phyloP scores from a whole-genome alignment of 2,329 filamentous ascomycete species.

The Fusarium verticillioides region DNA sequence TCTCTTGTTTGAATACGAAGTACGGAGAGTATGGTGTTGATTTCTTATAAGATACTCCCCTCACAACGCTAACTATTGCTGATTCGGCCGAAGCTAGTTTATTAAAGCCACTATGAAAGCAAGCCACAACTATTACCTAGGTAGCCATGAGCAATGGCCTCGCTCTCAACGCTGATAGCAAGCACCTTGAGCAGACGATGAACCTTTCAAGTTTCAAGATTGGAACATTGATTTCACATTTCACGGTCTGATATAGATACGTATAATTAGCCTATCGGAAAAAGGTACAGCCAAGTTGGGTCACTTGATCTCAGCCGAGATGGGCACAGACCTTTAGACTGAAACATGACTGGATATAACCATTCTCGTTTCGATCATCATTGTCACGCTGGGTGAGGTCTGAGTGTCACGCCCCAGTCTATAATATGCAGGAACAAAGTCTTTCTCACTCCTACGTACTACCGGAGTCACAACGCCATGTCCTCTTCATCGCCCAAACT shows the following conservation, averaged over 20 bases:
- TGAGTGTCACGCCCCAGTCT: background rate
- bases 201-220: background rate
- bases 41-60: background rate
- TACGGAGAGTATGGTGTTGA: background rate
- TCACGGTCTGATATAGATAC: background rate
- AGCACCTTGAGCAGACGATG: background rate
- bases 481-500: background rate
- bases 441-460: background rate
- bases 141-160: background rate
- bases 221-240: background rate
- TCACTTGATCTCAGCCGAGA: background rate
- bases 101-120: background rate
- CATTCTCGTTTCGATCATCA: background rate
- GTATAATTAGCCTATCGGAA: background rate
- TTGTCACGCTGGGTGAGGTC: background rate
- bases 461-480: background rate
- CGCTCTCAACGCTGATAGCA: background rate
- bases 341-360: background rate
- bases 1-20: background rate
- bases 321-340: background rate
- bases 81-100: background rate
- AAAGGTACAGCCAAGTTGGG: background rate
- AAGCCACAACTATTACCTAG: background rate
- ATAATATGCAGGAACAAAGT: slow-evolving; percentile 22
- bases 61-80: background rate